Conservation (phyloP, 768 basidiomycete species). For the Phlebiopsis flavidoalba region DNA sequence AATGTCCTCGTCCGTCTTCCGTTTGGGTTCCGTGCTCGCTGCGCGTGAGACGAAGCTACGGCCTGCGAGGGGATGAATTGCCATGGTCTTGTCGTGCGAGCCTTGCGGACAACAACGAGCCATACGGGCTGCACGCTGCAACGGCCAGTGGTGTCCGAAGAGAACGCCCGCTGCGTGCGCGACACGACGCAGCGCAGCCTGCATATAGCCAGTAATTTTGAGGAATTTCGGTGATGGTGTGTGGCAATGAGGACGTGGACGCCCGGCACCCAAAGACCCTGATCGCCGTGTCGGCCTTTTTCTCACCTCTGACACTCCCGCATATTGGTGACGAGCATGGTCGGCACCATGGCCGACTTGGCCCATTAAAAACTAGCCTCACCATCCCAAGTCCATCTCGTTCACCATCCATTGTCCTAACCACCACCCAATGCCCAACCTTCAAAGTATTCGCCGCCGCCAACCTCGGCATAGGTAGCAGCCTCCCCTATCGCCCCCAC, state of each 20-base stretch:
- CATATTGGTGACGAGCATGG: not conserved
- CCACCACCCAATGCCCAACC: constrained; percentile 2
- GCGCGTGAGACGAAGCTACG: not conserved
- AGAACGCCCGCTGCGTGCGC: not conserved
- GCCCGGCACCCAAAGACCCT: not conserved
- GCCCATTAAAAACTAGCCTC: too few species aligned
- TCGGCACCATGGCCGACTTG: too few species aligned
- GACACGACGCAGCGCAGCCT: not conserved
- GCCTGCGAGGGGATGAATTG: not conserved
- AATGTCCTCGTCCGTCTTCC: constrained; percentile 12
- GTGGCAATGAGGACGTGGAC: not conserved
- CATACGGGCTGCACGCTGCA: not conserved
- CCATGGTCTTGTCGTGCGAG: not conserved
- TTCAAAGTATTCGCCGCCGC: constrained; percentile 1
- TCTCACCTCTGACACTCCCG: not conserved
- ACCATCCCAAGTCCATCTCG: too few species aligned
- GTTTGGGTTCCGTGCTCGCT: not conserved
- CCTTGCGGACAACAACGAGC: not conserved
- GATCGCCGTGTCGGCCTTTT: not conserved
- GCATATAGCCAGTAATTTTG: not conserved
- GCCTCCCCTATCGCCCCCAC: constrained; percentile 21
- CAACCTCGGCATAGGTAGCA: constrained; percentile 1
- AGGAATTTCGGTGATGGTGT: not conserved
- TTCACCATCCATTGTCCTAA: not conserved
- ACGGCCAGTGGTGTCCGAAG: not conserved